A percentile compares a stretch with the other conserved stretches of the same genome.
These are phyloP conservation scores for Diaporthe sp. DNA, from an alignment of 2,329 filamentous ascomycete species.

Conservation along the genomic window DNA sequence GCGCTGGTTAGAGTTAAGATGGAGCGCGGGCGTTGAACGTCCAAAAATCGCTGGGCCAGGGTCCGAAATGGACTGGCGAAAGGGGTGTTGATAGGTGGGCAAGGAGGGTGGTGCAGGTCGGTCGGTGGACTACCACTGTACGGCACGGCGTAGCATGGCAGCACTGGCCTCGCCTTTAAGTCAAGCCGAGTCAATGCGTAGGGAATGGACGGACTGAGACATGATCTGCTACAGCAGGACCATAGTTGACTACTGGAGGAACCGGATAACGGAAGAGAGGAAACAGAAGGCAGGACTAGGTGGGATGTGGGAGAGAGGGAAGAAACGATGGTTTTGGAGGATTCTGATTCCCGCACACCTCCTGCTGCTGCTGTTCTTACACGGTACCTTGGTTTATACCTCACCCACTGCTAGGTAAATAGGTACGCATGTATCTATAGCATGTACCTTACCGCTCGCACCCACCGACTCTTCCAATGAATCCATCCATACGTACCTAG, in stretches of 20 bases:
- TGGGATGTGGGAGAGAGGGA: slow-evolving; percentile 13
- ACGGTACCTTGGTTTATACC: slow-evolving; percentile 4
- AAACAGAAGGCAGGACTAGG: background rate
- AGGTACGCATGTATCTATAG: background rate
- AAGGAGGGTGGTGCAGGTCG: slow-evolving; percentile 23
- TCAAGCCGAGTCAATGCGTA: slow-evolving; percentile 37
- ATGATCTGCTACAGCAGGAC: slow-evolving; percentile 52
- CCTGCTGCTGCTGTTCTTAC: background rate
- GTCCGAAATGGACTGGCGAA: slow-evolving; percentile 14
- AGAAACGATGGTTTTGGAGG: slow-evolving; percentile 25
- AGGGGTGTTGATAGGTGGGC: slow-evolving; percentile 16
- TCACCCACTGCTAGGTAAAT: background rate
- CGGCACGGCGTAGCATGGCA: slow-evolving; percentile 18
- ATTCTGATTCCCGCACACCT: slow-evolving; percentile 27
- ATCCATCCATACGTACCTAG: background rate
- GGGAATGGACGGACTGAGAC: slow-evolving; percentile 51
- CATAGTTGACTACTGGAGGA: slow-evolving; percentile 14
- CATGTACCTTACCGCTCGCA: slow-evolving; percentile 2
- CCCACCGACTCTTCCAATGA: background rate
- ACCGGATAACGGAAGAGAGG: slow-evolving; percentile 27
- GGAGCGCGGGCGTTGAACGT: slow-evolving; percentile 14
- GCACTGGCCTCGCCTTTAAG: slow-evolving; percentile 31
- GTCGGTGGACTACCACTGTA: background rate
- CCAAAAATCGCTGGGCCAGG: slow-evolving; percentile 12
- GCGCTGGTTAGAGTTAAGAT: slow-evolving; percentile 24